A percentile compares a stretch with the other conserved stretches of the same genome.
Conservation (phyloP, 306 rosid species). For the Prosopis cineraria region DNA sequence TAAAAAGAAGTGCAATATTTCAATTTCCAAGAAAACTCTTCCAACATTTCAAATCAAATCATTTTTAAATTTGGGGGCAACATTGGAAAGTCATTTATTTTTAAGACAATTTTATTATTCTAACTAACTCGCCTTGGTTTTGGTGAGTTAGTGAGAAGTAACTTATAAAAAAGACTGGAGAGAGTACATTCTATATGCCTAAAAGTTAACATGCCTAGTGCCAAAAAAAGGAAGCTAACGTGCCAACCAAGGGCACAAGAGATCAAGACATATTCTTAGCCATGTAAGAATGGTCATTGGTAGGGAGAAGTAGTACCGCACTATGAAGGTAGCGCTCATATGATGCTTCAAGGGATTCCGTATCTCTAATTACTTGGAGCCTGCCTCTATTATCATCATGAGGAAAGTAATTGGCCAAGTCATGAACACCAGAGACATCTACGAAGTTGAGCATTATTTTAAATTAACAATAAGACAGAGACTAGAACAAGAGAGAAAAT, state of each 20-base stretch:
- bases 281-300: constrained; percentile 20
- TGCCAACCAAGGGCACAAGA: constrained; percentile 10
- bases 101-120: too few species aligned
- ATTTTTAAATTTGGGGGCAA: too few species aligned
- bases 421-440: constrained; percentile 72
- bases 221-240: not conserved
- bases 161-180: too few species aligned
- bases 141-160: too few species aligned
- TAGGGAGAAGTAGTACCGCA: constrained; percentile 61
- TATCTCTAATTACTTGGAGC: constrained; percentile 71
- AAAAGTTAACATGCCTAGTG: not conserved
- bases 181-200: constrained; percentile 15
- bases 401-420: constrained; percentile 69
- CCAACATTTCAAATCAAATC: too few species aligned
- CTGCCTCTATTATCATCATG: constrained; percentile 83
- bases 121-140: too few species aligned
- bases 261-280: constrained; percentile 13
- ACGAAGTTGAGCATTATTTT: constrained; percentile 44
- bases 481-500: constrained; percentile 19
- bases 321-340: constrained; percentile 89
- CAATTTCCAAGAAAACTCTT: too few species aligned
- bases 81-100: too few species aligned
- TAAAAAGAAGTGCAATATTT: too few species aligned
- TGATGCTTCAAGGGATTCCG: constrained; percentile 93
- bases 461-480: constrained; percentile 34